A percentile compares a stretch with the other conserved stretches of the same genome.
phyloP scores from a whole-genome alignment of 176 grass and related monocot species.

The Rhynchospora tenuis region DNA sequence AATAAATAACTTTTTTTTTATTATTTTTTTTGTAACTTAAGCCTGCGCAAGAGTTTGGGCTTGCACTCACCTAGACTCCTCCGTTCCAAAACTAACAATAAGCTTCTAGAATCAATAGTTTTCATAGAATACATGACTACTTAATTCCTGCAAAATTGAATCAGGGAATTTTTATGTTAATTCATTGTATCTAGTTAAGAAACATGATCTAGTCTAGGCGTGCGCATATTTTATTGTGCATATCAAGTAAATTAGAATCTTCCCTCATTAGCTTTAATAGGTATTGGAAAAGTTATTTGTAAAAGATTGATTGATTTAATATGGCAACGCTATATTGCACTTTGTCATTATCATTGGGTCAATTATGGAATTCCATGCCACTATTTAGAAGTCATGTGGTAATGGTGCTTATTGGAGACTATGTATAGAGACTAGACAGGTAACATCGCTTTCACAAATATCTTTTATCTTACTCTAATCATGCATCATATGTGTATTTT shows the following conservation, averaged over 20 bases:
- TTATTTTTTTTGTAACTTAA: too few relatives aligned
- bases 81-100: not conserved
- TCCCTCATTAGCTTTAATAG: not conserved
- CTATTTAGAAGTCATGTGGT: conserved; percentile 27
- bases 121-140: not conserved
- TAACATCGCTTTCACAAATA: conserved; percentile 13
- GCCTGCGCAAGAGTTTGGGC: too few relatives aligned
- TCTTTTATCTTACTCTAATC: conserved; percentile 9
- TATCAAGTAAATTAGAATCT: not conserved
- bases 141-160: not conserved
- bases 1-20: too few relatives aligned
- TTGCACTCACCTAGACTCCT: too few relatives aligned
- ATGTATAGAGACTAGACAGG: not conserved
- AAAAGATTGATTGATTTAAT: not conserved
- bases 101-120: not conserved
- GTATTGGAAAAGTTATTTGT: not conserved
- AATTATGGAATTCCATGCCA: conserved; percentile 20
- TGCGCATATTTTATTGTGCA: not conserved
- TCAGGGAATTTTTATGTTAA: not conserved
- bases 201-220: not conserved
- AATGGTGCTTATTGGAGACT: conserved; percentile 6
- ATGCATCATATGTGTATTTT: conserved; percentile 12
- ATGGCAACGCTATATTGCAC: not conserved
- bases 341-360: conserved; percentile 22
- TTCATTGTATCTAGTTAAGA: not conserved